phyloP scores from a whole-genome alignment of 768 basidiomycete genomes.

The Phaffia australis region DNA sequence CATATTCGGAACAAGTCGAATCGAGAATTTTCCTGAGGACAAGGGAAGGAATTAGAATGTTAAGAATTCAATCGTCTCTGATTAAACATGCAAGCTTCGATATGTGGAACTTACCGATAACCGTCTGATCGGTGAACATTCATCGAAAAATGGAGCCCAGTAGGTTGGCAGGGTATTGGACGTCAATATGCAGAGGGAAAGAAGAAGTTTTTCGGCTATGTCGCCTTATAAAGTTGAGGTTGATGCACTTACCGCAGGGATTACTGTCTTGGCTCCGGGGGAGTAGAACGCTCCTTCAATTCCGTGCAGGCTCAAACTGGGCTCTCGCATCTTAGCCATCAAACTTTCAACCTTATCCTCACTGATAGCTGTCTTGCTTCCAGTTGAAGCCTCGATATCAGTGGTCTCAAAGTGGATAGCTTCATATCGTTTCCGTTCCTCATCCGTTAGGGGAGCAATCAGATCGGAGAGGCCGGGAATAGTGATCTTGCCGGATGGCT shows the following conservation, averaged over 20 bases:
- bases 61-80: too few relatives aligned
- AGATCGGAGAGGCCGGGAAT: constrained; percentile 80
- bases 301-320: constrained; percentile 82
- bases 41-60: too few relatives aligned
- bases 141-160: neutral
- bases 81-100: too few relatives aligned
- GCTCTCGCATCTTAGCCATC: constrained; percentile 85
- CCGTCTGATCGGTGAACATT: neutral
- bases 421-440: constrained; percentile 52
- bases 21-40: constrained; percentile 78
- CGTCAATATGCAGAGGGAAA: neutral
- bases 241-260: constrained; percentile 54
- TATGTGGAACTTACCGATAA: too few relatives aligned
- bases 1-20: constrained; percentile 83
- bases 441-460: constrained; percentile 59
- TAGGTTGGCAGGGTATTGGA: neutral
- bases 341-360: constrained; percentile 59
- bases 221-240: constrained; percentile 33
- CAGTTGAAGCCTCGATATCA: constrained; percentile 20
- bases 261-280: constrained; percentile 70
- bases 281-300: constrained; percentile 90
- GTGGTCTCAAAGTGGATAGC: constrained; percentile 31
- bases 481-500: constrained; percentile 65
- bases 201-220: constrained; percentile 30
- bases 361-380: constrained; percentile 54